Evolutionary conservation across 257 asterid genomes (phyloP), one percentile per base, ranked within the genome.

Genomic region (Forsythia suspensa): DNA sequence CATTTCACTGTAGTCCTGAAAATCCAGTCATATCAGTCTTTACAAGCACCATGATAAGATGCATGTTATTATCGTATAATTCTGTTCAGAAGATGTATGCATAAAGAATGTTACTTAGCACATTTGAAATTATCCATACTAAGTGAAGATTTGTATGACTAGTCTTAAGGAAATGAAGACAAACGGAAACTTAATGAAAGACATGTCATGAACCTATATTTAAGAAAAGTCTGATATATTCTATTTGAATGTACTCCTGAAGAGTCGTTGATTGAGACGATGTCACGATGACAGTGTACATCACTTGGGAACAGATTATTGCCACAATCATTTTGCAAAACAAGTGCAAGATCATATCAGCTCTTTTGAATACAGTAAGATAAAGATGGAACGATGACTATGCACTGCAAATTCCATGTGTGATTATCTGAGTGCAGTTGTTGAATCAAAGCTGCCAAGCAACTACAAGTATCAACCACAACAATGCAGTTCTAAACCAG

Each of bases 1-100:
- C 98, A 96, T 96, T 85, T 96, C 99, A 82, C 81, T 91, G 71
- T 96, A 96, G 86, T 93, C 98, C 99, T 96, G 94, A 36, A 87
- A 77, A 75, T 42, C 29, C 38, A 71, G 5, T 46, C 18, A n/a
- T 34, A 73, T 44, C 42, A 70, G 46, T 48, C 73, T 36, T 69
- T 57, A n/a, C 66, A 57, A 80, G 84, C 83, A 41, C 76, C 80
- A 59, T 36, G 24, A 70, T n/a, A 44, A 67, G 46, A 57, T 57
- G 21, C 24, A 52, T 52, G 63, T 20, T 48, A n/a, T 48, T 48
- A 48, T 48, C 8, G 15, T n/a, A 48, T 48, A 13, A 48, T 48
- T 48, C 0, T 4, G 57, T 15, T 48, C 65, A 6, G 61, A 51
- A 51, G 61, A 51, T 15, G 20, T 12, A 3, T 51, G 21, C 51